Conservation (phyloP, 2,329 filamentous ascomycete species). For the Hypoxylon sp. region DNA sequence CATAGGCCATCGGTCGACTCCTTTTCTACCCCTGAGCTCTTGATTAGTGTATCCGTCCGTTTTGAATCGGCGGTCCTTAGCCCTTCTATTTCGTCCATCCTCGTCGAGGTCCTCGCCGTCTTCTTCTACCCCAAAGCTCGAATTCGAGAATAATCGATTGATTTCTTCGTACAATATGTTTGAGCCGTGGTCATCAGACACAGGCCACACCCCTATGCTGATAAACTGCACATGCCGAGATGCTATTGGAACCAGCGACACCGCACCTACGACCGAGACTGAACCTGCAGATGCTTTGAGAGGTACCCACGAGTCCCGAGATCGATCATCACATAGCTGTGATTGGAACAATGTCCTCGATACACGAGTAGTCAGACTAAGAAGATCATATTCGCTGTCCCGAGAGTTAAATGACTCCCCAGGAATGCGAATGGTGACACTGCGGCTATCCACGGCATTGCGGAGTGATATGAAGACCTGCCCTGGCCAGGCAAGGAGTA, state of each 20-base stretch:
- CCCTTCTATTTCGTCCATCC: slow-evolving; percentile 47
- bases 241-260: slow-evolving; percentile 79
- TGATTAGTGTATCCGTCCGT: slow-evolving; percentile 64
- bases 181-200: slow-evolving; percentile 68
- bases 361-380: slow-evolving; percentile 50
- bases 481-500: slow-evolving; percentile 79
- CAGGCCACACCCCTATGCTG: slow-evolving; percentile 79
- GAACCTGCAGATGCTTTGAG: slow-evolving; percentile 75
- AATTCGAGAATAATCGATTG: slow-evolving; percentile 82
- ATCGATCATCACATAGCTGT: slow-evolving; percentile 69
- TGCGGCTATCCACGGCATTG: slow-evolving; percentile 62
- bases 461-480: slow-evolving; percentile 71
- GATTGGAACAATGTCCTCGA: slow-evolving; percentile 76
- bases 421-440: slow-evolving; percentile 56
- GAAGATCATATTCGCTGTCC: slow-evolving; percentile 32
- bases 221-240: slow-evolving; percentile 85
- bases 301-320: slow-evolving; percentile 75
- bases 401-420: slow-evolving; percentile 24
- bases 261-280: slow-evolving; percentile 76
- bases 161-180: slow-evolving; percentile 82
- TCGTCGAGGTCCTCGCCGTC: slow-evolving; percentile 59
- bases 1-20: slow-evolving; percentile 88
- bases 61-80: slow-evolving; percentile 55
- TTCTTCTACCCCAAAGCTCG: slow-evolving; percentile 79
- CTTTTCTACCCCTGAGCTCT: slow-evolving; percentile 72